These are phyloP conservation scores for Aspergillus persii DNA, from an alignment of 2,329 filamentous ascomycete species.

Conservation along the genomic window DNA sequence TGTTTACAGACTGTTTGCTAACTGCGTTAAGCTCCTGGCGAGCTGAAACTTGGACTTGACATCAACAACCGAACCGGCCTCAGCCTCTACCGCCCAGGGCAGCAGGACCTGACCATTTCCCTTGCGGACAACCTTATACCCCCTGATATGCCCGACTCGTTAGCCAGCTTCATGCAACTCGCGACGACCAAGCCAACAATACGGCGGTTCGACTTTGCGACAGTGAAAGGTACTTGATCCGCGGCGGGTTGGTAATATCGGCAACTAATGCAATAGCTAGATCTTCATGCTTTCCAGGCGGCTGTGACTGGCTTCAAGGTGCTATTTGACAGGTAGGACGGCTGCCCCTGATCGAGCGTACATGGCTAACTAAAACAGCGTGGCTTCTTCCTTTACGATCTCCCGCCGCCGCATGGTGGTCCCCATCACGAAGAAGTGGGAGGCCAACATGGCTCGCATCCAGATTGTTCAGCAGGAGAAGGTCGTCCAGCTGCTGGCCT, in stretches of 20 bases:
- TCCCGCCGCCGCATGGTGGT: constrained; percentile 84
- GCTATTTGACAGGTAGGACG: constrained; percentile 59
- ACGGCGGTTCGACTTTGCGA: constrained; percentile 68
- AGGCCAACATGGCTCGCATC: constrained; percentile 73
- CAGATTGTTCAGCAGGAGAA: constrained; percentile 77
- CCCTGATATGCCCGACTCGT: constrained; percentile 60
- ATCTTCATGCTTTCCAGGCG: constrained; percentile 75
- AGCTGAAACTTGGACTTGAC: constrained; percentile 65
- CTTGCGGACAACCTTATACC: constrained; percentile 66
- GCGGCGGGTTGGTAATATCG: neutral
- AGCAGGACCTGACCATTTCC: constrained; percentile 74
- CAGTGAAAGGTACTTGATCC: constrained; percentile 41
- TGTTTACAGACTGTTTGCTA: neutral
- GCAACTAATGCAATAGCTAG: constrained; percentile 33
- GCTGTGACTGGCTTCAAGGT: constrained; percentile 79
- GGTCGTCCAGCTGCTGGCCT: constrained; percentile 74
- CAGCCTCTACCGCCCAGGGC: constrained; percentile 67
- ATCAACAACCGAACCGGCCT: constrained; percentile 61
- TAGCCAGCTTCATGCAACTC: constrained; percentile 62
- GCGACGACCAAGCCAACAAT: constrained; percentile 62
- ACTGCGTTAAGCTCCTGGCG: constrained; percentile 59
- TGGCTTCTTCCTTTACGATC: constrained; percentile 75
- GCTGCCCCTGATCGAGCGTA: neutral
- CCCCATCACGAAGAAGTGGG: constrained; percentile 92
- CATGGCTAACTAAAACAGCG: constrained; percentile 31